phyloP scores from a whole-genome alignment of 2,329 filamentous ascomycete species.

The Ceratocystis albifundus region DNA sequence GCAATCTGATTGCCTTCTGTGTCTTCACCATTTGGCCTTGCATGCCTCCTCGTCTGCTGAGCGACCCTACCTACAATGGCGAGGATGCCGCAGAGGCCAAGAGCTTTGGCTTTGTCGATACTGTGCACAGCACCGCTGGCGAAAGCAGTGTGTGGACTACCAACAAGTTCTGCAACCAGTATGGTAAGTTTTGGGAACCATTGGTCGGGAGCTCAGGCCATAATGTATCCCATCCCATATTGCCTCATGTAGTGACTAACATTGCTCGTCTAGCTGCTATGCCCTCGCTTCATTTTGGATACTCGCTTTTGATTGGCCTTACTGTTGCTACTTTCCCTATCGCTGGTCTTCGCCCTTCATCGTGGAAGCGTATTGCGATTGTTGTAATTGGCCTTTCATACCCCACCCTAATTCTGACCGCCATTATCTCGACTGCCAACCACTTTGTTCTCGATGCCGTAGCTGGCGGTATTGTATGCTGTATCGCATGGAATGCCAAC shows the following conservation, averaged over 20 bases:
- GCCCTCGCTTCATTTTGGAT: constrained; percentile 66
- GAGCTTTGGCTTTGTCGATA: constrained; percentile 51
- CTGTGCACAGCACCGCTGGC: constrained; percentile 39
- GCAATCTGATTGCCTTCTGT: constrained; percentile 49
- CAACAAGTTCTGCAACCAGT: constrained; percentile 65
- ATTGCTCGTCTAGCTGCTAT: constrained; percentile 46
- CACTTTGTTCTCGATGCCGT: constrained; percentile 63
- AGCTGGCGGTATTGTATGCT: constrained; percentile 54
- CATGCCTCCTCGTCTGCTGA: constrained; percentile 51
- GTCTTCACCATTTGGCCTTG: constrained; percentile 53
- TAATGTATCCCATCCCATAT: neutral
- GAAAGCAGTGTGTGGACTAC: constrained; percentile 59
- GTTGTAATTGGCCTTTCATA: constrained; percentile 47
- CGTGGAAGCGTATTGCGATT: constrained; percentile 39
- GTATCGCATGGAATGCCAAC: constrained; percentile 49
- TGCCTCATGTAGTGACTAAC: neutral
- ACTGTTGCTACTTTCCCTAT: constrained; percentile 57
- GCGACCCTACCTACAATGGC: constrained; percentile 44
- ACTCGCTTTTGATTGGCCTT: constrained; percentile 59
- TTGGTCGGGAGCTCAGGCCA: neutral
- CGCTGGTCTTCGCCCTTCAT: constrained; percentile 40
- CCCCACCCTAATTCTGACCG: constrained; percentile 51
- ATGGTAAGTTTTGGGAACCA: constrained; percentile 38
- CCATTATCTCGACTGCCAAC: constrained; percentile 61
- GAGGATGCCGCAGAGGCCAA: constrained; percentile 46